Conservation (phyloP, 129 eudicot genomes). For the Mikania micrantha region DNA sequence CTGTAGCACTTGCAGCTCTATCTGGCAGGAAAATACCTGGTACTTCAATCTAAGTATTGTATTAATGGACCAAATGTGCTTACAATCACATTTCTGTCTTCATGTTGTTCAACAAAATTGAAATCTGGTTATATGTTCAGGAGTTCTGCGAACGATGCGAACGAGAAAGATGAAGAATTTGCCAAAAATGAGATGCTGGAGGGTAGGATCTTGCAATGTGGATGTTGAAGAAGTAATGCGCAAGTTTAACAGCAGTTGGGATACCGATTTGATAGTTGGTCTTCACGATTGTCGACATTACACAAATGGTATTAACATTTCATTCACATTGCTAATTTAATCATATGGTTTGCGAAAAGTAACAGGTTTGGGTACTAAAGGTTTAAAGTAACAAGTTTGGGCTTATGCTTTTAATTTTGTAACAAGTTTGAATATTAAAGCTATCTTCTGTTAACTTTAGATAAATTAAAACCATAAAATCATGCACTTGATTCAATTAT, state of each 20-base stretch:
- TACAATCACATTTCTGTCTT: not conserved
- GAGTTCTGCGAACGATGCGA: slow-evolving; percentile 53
- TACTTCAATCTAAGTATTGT: not conserved
- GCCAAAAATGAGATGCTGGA: slow-evolving; percentile 76
- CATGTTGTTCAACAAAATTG: not conserved
- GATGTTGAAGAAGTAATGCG: slow-evolving; percentile 38
- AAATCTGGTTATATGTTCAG: slow-evolving; percentile 16
- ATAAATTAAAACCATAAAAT: no score
- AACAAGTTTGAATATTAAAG: no score
- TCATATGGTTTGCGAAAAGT: no score
- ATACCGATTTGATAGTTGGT: slow-evolving; percentile 54
- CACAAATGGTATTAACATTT: slow-evolving; percentile 45
- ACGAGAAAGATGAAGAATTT: slow-evolving; percentile 51
- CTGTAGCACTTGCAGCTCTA: slow-evolving; percentile 67
- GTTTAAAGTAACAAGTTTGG: no score
- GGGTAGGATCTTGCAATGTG: slow-evolving; percentile 45
- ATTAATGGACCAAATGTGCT: not conserved
- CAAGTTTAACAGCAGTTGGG: slow-evolving; percentile 64
- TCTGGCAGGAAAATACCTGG: slow-evolving; percentile 73
- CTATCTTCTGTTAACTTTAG: no score
- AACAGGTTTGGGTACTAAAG: no score
- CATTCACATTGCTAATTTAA: not conserved
- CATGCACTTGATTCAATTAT: no score
- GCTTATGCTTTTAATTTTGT: no score
- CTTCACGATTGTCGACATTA: slow-evolving; percentile 83